These are phyloP conservation scores for Alectoria sarmentosa DNA, from an alignment of 495 filamentous ascomycete species.

Conservation along the genomic window DNA sequence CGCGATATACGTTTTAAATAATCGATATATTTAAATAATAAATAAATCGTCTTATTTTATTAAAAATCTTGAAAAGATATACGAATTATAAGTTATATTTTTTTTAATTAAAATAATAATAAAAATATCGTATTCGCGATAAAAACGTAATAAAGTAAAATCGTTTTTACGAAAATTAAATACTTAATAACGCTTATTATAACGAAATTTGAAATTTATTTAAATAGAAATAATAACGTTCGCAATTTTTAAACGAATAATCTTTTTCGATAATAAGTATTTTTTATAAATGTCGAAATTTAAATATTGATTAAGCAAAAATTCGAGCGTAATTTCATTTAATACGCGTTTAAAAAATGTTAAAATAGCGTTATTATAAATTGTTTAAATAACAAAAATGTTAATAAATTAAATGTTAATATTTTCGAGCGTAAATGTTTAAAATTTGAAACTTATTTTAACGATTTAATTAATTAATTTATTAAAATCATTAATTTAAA, in stretches of 20 bases:
- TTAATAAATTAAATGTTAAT: no score
- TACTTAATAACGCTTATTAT: no score
- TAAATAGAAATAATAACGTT: constrained; percentile 4
- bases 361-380: background rate
- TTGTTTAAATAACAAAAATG: background rate
- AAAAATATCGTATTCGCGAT: constrained; percentile 1
- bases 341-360: background rate
- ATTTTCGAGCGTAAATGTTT: background rate
- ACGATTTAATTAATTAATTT: background rate
- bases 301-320: background rate
- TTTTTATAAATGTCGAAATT: constrained; percentile 5
- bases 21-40: no score
- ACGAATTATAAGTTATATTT: no score
- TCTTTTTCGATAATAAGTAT: background rate
- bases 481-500: background rate
- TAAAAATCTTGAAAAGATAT: no score
- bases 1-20: no score
- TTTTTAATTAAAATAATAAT: no score
- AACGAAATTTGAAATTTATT: no score
- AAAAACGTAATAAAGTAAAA: no score
- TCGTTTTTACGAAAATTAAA: no score
- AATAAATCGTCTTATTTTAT: no score
- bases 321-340: background rate
- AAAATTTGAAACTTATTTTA: constrained; percentile 10
- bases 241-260: background rate